Evolutionary conservation across 1,139 yeast species (phyloP), one percentile per base, ranked within the genome.

Genomic region (Starmera stellimalicola): DNA sequence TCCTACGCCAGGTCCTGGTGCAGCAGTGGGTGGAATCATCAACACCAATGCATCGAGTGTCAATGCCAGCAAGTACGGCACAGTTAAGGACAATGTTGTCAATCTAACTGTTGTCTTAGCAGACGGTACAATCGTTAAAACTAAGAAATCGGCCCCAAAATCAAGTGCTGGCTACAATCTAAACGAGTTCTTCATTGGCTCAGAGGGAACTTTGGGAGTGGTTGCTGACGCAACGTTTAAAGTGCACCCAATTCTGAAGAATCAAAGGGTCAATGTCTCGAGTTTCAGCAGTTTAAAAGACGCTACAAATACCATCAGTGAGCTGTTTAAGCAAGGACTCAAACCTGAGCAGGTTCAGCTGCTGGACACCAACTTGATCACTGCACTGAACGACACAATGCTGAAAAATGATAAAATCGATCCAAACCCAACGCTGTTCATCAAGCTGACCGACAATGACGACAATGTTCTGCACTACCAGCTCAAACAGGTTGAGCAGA

Each of bases 11-110:
- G 63, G 63, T 28, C 54, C 62, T 27, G 87, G 87, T 10, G 65
- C 77, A 23, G 73, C 70, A 33, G 64, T 78, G 36, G 81, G 82
- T 22, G 88, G 87, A 4, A 75, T 78, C 67, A 69, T 78, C 29
- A 77, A 77, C 18, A 77, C 79, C 30, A 73, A 78, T 26, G 78
- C 85, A 39, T 75, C 83, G 1, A 87, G 87, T 18, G 77, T 87
- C 15, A 73, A 75, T 50, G 85, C 87, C 3, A 72, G 70, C n/a
- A 57, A 77, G 39, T 77, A 77, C 47, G 87, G 87, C 33, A 80
- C 84, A n/a, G 77, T 80, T 69, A 72, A 73, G 51, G 83, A 79
- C 47, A 78, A 79, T 48, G 73, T 78, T 7, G 55, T 77, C 11
- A 70, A 70, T 47, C 50, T 79, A 36, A 79, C 85, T 0, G 81